Evolutionary conservation across 2,329 filamentous ascomycete genomes (phyloP).

Genomic region (Trichoderma cornu-damae): DNA sequence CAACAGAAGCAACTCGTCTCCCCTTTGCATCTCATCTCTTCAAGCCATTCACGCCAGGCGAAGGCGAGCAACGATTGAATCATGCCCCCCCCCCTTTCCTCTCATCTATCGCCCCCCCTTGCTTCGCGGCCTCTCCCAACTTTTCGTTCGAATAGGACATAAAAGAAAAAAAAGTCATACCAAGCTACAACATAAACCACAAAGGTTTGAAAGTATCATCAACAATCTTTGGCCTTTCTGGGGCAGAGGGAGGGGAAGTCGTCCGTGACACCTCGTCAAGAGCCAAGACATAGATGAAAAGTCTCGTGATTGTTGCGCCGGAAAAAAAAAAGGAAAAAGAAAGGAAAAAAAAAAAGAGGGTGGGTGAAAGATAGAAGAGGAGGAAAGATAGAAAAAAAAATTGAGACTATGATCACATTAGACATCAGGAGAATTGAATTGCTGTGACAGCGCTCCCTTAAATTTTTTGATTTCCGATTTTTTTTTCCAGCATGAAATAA

Average conservation of each 20-base stretch:
- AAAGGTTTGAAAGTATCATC: background rate
- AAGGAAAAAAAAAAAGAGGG: background rate
- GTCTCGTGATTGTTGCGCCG: constrained; percentile 3
- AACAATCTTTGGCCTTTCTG: background rate
- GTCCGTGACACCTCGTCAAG: background rate
- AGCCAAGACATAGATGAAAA: constrained; percentile 8
- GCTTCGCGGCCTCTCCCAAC: background rate
- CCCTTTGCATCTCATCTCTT: background rate
- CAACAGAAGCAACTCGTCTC: background rate
- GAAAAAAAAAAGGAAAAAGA: background rate
- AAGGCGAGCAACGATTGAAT: background rate
- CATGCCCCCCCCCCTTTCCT: background rate
- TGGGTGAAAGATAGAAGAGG: background rate
- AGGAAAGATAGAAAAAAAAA: background rate
- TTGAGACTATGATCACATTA: background rate
- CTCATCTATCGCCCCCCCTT: background rate
- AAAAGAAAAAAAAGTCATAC: background rate
- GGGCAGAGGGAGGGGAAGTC: background rate
- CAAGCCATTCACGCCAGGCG: background rate
- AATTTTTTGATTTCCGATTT: constrained; percentile 5
- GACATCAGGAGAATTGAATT: constrained; percentile 14
- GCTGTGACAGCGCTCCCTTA: constrained; percentile 3
- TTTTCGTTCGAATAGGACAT: constrained; percentile 6
- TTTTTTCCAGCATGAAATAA: constrained; percentile 13
- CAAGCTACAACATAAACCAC: background rate